Percentiles rank a stretch among this genome's conserved stretches.
Evolutionary conservation across 1,284 basidiomycete genomes (phyloP).

Genomic region (Pterulicium gracile): DNA sequence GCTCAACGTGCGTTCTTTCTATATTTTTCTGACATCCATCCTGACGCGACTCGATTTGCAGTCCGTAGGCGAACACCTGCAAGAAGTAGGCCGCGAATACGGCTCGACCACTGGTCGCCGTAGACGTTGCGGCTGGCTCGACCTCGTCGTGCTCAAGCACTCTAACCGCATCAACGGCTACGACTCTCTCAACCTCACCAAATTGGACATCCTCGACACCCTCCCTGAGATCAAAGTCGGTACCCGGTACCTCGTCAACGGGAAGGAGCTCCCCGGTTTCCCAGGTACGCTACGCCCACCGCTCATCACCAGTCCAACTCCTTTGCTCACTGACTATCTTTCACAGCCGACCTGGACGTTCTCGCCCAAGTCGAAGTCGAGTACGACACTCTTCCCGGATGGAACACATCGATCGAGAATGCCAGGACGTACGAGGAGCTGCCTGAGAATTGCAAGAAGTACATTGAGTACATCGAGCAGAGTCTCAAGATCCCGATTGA

Average conservation of each 20-base stretch:
- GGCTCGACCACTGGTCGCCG: slow-evolving; percentile 89
- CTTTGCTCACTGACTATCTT: background rate
- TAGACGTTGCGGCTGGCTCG: slow-evolving; percentile 94
- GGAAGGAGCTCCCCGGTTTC: slow-evolving; percentile 75
- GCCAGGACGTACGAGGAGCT: slow-evolving; percentile 66
- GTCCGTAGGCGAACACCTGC: slow-evolving; percentile 80
- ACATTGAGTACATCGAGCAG: slow-evolving; percentile 83
- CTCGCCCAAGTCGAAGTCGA: slow-evolving; percentile 78
- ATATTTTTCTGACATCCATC: background rate
- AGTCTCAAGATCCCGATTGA: slow-evolving; percentile 74
- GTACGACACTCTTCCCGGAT: slow-evolving; percentile 89
- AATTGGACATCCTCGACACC: slow-evolving; percentile 87
- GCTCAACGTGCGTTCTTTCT: slow-evolving; percentile 54
- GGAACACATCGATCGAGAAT: slow-evolving; percentile 75
- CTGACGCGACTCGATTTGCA: slow-evolving; percentile 17
- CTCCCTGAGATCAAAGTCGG: slow-evolving; percentile 87
- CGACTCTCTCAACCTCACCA: slow-evolving; percentile 89
- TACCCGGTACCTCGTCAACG: slow-evolving; percentile 72
- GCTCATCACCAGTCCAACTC: background rate
- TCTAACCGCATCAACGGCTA: slow-evolving; percentile 96
- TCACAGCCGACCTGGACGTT: slow-evolving; percentile 75
- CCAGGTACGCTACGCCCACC: slow-evolving; percentile 51
- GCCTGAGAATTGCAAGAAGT: slow-evolving; percentile 80
- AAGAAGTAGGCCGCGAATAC: slow-evolving; percentile 90
- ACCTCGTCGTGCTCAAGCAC: slow-evolving; percentile 90